Conservation (phyloP, 2,329 filamentous ascomycete genomes). For the Colletotrichum theobromicola region DNA sequence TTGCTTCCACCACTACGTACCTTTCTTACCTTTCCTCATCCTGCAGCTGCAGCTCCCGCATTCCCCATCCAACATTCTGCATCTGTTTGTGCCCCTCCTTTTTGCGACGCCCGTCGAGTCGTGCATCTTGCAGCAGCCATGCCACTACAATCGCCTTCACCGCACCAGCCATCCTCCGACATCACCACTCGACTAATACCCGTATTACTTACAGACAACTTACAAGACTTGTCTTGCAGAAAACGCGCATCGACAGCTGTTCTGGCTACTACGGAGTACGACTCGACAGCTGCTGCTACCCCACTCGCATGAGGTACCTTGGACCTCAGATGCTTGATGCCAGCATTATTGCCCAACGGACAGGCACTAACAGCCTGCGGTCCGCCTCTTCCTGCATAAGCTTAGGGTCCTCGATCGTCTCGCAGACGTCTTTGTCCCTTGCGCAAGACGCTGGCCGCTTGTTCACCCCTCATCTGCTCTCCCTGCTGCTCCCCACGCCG, state of each 20-base stretch:
- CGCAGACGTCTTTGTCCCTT: background rate
- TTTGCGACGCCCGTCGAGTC: background rate
- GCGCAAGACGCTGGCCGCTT: background rate
- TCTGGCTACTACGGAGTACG: background rate
- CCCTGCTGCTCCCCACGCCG: background rate
- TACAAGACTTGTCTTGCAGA: background rate
- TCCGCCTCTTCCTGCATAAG: constrained; percentile 20
- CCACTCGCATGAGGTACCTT: background rate
- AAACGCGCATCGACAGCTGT: background rate
- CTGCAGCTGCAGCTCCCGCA: background rate
- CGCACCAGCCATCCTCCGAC: background rate
- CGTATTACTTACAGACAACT: background rate
- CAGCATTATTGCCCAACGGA: background rate
- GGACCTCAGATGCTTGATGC: constrained; percentile 12
- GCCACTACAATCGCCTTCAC: background rate
- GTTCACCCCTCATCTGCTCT: background rate
- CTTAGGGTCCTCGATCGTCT: background rate
- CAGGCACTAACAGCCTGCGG: constrained; percentile 10
- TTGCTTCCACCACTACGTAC: background rate
- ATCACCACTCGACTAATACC: background rate
- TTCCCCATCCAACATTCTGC: constrained; percentile 4
- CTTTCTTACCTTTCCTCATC: background rate
- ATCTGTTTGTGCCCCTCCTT: background rate
- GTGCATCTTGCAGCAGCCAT: background rate
- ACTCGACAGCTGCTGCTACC: background rate